Evolutionary conservation across 371 early-diverging fungal species (phyloP), one percentile per base, ranked within the genome.

Genomic region (Syncephalastrum racemosum): DNA sequence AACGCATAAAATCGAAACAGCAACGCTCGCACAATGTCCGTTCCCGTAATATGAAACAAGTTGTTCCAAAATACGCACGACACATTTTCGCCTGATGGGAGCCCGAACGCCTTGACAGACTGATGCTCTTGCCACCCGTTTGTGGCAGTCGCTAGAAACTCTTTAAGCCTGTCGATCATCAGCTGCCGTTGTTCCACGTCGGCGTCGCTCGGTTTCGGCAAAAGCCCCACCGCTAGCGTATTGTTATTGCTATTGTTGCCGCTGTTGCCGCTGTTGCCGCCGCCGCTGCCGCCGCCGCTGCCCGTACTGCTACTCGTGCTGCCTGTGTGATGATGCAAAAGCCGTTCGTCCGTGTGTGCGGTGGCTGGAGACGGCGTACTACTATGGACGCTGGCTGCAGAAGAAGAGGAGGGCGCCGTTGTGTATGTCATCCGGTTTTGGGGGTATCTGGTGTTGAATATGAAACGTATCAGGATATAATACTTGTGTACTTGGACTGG

Each of bases 1-100:
- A 94, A 89, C 46, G 88, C 85, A 59, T 95, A 91, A 71, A 99
- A 98, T 23, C 99, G 88, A 69, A 91, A 97, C 16, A 93, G 83
- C 2, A 99, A 83, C 2, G 91, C 89, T 19, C 97, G 90, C 8
- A 99, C 98, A 70, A 99, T 99, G 71, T 99, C 99, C 3, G 99
- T 99, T 12, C 99, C 99, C 15, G 99, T 96, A 57, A 98, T 94
- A 75, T 94, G 89, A 66, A 90, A 96, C 36, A 87, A 82, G 61
- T 87, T 82, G 67, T 95, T 94, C 94, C 94, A 95, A 42, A 91
- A 81, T 7, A 96, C 88, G 66, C 98, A 98, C 1, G 95, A 90
- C 58, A 98, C 83, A 44, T 70, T 77, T 63, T 97, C 97, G 45
- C 93, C 93, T 40, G 89, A 89, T 2, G 90, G 88, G 23, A 97